These are phyloP conservation scores for Raffaelea albimanens DNA, from an alignment of 2,329 filamentous ascomycete genomes.

Conservation along the genomic window DNA sequence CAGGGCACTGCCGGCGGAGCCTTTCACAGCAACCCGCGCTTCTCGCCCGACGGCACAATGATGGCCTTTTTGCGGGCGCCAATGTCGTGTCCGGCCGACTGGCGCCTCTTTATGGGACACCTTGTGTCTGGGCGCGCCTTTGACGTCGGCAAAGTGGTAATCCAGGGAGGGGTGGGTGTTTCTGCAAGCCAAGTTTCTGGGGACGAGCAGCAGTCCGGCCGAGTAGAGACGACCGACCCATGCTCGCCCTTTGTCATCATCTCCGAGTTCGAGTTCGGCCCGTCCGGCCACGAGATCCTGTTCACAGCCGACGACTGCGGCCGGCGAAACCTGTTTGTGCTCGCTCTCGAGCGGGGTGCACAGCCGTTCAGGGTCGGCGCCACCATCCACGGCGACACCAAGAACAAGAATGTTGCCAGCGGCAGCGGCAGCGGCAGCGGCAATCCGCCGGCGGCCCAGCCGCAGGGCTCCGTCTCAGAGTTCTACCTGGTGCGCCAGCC, in stretches of 20 bases:
- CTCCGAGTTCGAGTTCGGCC: slow-evolving; percentile 23
- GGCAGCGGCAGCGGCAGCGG: slow-evolving; percentile 5
- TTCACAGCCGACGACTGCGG: slow-evolving; percentile 24
- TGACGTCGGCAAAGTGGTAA: slow-evolving; percentile 13
- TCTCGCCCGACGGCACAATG: slow-evolving; percentile 26
- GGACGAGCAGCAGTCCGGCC: too few species aligned
- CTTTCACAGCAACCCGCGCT: slow-evolving; percentile 18
- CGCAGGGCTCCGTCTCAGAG: slow-evolving; percentile 17
- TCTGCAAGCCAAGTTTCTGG: too few species aligned
- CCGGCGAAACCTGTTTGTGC: slow-evolving; percentile 21
- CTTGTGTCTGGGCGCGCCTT: slow-evolving; percentile 18
- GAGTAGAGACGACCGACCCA: too few species aligned
- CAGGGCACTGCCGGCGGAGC: background rate
- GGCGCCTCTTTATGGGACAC: slow-evolving; percentile 22
- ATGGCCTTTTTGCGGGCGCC: slow-evolving; percentile 24
- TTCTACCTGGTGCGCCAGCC: slow-evolving; percentile 17
- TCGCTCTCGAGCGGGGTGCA: slow-evolving; percentile 21
- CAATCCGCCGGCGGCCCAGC: background rate
- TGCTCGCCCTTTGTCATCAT: slow-evolving; percentile 17
- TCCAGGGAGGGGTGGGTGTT: slow-evolving; percentile 16
- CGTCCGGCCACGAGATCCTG: slow-evolving; percentile 23
- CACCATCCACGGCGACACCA: too few species aligned
- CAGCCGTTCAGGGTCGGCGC: slow-evolving; percentile 15
- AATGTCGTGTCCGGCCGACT: slow-evolving; percentile 15
- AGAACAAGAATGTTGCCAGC: too few species aligned